Evolutionary conservation across 306 rosid species (phyloP), one percentile per base, ranked within the genome.

Genomic region (Cucurbita argyrosperma): DNA sequence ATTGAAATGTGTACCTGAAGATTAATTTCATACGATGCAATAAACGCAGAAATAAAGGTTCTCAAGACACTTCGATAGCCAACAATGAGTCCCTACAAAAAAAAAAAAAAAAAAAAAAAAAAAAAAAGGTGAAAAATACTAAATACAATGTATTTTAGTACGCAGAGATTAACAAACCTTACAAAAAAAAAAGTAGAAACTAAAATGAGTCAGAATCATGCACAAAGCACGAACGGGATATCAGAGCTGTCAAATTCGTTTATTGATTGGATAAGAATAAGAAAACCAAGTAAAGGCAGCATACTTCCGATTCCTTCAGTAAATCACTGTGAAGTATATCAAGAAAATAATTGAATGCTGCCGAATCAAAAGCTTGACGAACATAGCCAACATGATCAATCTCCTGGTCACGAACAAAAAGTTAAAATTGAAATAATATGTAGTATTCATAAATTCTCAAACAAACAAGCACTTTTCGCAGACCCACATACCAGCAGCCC

Each of bases 21-120:
- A 76, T 82, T 90, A 81, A 90, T 83, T 83, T 90, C 98, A 85
- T 94, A 94, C 54, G 97, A 89, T 74, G 97, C 97, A 84, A 94
- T 81, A 82, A 90, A 89, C 68, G 97, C 92, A 82, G 97, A 90
- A 74, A 90, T 60, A 80, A 85, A 83, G 71, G 98, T 89, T 85
- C 97, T 89, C 79, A 94, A 83, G 74, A 94, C 96, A 88, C 97
- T 86, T 37, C 88, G 87, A 80, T 89, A 90, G 66, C 96, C 96
- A 72, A 90, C 82, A 81, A 84, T 79, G 45, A 91, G 88, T 57
- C 96, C 98, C 97, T 93, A 18, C 80, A 40, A 39, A 78, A 16
- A 38, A 26, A 26, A 26, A 26, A 26, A 26, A 26, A 26, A 26
- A 26, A 26, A 26, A 26, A 35, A 75, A 45, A 71, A 49, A 40